Percentiles rank a stretch among this genome's conserved stretches.
These are phyloP conservation scores for Podospora australis DNA, from an alignment of 495 filamentous ascomycete genomes.

Conservation along the genomic window DNA sequence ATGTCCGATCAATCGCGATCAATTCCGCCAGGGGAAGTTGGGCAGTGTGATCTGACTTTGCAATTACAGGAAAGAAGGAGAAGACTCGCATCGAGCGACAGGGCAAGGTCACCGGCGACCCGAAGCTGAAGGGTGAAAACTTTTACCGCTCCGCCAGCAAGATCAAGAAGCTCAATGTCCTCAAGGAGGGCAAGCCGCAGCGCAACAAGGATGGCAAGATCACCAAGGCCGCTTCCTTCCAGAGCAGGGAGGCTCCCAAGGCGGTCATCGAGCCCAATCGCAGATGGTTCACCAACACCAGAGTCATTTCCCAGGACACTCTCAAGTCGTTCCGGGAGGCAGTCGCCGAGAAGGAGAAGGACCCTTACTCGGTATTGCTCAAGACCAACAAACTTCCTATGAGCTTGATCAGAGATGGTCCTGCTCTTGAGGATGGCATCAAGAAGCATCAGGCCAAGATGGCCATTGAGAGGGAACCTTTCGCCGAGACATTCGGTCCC, in stretches of 20 bases:
- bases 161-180: conserved; percentile 76
- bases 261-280: conserved; percentile 91
- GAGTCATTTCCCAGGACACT: conserved; percentile 56
- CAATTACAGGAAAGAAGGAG: conserved; percentile 72
- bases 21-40: no score
- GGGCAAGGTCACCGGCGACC: conserved; percentile 78
- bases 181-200: conserved; percentile 69
- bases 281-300: conserved; percentile 59
- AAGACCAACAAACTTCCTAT: conserved; percentile 75
- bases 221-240: conserved; percentile 77
- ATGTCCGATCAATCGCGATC: not conserved
- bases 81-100: conserved; percentile 66
- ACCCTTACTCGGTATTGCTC: conserved; percentile 84
- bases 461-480: conserved; percentile 78
- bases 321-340: conserved; percentile 82
- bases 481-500: conserved; percentile 84
- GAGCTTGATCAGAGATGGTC: conserved; percentile 30
- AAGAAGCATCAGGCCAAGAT: conserved; percentile 95
- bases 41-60: conserved; percentile 12
- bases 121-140: conserved; percentile 80
- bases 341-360: conserved; percentile 79
- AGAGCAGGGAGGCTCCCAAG: conserved; percentile 62
- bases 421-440: conserved; percentile 62
- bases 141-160: conserved; percentile 66
- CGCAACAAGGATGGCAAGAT: conserved; percentile 69